A percentile compares a stretch with the other conserved stretches of the same genome.
Evolutionary conservation across 148 eudicot species (phyloP).

Genomic region (Chenopodium berlandieri): DNA sequence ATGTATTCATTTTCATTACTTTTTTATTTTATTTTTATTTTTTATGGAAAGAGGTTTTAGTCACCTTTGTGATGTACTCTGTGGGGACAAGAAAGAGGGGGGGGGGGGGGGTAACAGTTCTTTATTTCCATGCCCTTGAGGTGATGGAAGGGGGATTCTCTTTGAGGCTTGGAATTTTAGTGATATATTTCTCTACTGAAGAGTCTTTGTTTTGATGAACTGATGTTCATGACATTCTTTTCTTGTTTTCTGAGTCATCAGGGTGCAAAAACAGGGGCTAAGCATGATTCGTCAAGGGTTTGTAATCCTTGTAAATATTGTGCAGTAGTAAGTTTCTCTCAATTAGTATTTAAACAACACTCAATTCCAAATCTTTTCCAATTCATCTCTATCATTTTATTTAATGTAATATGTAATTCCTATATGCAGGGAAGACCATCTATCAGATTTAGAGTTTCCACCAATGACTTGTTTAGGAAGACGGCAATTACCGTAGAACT

Average conservation of each 20-base stretch:
- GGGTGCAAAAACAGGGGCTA: constrained; percentile 40
- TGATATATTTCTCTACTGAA: background rate
- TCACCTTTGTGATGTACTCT: background rate
- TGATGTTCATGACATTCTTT: background rate
- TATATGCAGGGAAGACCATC: constrained; percentile 58
- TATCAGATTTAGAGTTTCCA: constrained; percentile 63
- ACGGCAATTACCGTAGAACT: constrained; percentile 72
- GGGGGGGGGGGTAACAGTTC: background rate
- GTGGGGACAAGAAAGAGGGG: background rate
- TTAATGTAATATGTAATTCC: constrained; percentile 6
- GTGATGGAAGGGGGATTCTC: background rate
- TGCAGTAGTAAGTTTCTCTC: constrained; percentile 52
- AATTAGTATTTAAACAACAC: background rate
- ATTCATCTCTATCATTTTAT: background rate
- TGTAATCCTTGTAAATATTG: constrained; percentile 58
- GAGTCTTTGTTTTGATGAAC: background rate
- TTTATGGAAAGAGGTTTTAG: background rate
- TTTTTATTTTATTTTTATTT: background rate
- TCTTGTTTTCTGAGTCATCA: constrained; percentile 32
- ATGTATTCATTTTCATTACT: constrained; percentile 1
- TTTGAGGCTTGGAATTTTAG: constrained; percentile 9
- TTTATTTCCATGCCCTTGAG: background rate
- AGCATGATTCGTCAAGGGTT: constrained; percentile 27
- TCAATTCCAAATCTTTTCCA: constrained; percentile 30
- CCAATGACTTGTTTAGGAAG: constrained; percentile 60